Evolutionary conservation across 2,329 filamentous ascomycete species (phyloP).

Genomic region (Alternaria sp.): DNA sequence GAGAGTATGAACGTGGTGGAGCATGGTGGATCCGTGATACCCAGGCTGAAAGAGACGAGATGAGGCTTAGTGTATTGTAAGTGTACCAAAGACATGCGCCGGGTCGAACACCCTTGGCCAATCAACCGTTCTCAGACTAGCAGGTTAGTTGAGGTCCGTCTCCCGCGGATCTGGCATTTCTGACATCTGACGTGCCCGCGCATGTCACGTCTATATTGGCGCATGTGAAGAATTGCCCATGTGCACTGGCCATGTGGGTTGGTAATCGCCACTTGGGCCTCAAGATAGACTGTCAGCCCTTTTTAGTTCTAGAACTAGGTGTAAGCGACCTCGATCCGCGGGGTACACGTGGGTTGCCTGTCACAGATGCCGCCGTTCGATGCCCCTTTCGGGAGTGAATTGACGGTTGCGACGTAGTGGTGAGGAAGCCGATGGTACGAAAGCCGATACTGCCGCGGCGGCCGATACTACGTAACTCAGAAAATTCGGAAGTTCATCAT

Average conservation of each 20-base stretch:
- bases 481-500: neutral
- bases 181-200: slow-evolving; percentile 15
- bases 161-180: slow-evolving; percentile 13
- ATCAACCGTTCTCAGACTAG: neutral
- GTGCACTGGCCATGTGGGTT: slow-evolving; percentile 10
- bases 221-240: slow-evolving; percentile 1
- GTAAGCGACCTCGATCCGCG: neutral
- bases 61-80: slow-evolving; percentile 2
- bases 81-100: slow-evolving; percentile 1
- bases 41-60: slow-evolving; percentile 1
- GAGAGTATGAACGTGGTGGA: slow-evolving; percentile 5
- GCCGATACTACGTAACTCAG: neutral
- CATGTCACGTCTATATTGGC: neutral
- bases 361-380: neutral
- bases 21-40: neutral
- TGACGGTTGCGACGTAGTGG: neutral
- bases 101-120: neutral
- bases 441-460: neutral
- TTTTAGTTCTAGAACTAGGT: slow-evolving; percentile 3
- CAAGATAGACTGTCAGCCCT: slow-evolving; percentile 1
- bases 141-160: slow-evolving; percentile 1
- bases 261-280: slow-evolving; percentile 11
- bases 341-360: neutral
- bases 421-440: neutral
- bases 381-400: neutral